Evolutionary conservation across 257 asterid genomes (phyloP).

Genomic region (Forsythia suspensa): DNA sequence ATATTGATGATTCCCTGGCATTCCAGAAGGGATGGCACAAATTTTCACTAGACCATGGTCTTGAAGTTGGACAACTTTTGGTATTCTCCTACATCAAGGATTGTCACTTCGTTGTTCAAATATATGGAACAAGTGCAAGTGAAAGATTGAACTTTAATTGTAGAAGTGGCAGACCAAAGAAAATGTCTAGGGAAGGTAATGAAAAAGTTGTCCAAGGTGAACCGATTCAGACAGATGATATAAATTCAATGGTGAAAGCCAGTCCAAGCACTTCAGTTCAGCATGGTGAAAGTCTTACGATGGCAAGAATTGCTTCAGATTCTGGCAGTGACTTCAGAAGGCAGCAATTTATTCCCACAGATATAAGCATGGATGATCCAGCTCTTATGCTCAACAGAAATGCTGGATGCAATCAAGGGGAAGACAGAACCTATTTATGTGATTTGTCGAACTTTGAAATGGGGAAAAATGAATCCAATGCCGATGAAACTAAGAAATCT

Average conservation of each 20-base stretch:
- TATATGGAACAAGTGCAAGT: slow-evolving; percentile 42
- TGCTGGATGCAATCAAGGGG: slow-evolving; percentile 20
- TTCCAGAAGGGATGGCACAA: slow-evolving; percentile 59
- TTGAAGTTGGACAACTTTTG: slow-evolving; percentile 44
- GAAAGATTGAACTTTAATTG: slow-evolving; percentile 14
- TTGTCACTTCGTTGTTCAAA: slow-evolving; percentile 48
- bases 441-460: slow-evolving; percentile 55
- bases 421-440: slow-evolving; percentile 27
- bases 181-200: slow-evolving; percentile 14
- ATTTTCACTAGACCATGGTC: slow-evolving; percentile 43
- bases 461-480: slow-evolving; percentile 20
- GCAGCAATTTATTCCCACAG: background rate
- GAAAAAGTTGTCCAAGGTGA: background rate
- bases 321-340: background rate
- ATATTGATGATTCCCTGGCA: slow-evolving; percentile 34
- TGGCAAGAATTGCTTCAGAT: background rate
- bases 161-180: background rate
- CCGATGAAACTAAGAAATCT: background rate
- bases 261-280: background rate
- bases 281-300: background rate
- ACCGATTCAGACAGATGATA: background rate
- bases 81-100: slow-evolving; percentile 33
- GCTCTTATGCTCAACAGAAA: slow-evolving; percentile 33
- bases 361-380: slow-evolving; percentile 27
- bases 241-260: background rate